phyloP scores from a whole-genome alignment of 2,329 filamentous ascomycete genomes.

The Anthostomella pinea region DNA sequence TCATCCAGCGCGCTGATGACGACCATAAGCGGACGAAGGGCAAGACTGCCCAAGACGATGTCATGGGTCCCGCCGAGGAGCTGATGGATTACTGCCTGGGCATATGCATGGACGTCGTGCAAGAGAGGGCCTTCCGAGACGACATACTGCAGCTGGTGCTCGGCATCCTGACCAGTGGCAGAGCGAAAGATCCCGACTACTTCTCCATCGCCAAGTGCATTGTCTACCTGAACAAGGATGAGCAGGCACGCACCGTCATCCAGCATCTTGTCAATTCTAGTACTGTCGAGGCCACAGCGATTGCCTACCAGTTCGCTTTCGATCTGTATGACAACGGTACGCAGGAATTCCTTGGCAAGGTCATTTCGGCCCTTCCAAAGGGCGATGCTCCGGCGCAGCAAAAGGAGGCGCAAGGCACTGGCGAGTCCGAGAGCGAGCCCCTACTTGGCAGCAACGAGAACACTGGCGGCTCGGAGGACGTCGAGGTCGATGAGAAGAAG shows the following conservation, averaged over 20 bases:
- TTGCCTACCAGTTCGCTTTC: slow-evolving; percentile 96
- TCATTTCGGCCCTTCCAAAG: slow-evolving; percentile 74
- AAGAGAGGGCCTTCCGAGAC: slow-evolving; percentile 80
- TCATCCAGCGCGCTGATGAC: slow-evolving; percentile 85
- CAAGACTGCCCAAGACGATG: slow-evolving; percentile 51
- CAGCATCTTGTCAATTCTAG: slow-evolving; percentile 76
- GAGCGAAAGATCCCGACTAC: slow-evolving; percentile 83
- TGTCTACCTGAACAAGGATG: slow-evolving; percentile 89
- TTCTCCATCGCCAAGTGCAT: slow-evolving; percentile 98
- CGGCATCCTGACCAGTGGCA: slow-evolving; percentile 83
- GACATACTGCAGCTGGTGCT: slow-evolving; percentile 88
- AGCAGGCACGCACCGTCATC: slow-evolving; percentile 85
- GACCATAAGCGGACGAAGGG: slow-evolving; percentile 73
- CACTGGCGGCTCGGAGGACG: slow-evolving; percentile 51
- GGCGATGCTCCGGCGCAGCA: slow-evolving; percentile 40
- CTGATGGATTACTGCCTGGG: slow-evolving; percentile 94
- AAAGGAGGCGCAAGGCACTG: slow-evolving; percentile 49
- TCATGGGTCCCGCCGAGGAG: slow-evolving; percentile 71
- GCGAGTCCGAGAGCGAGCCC: slow-evolving; percentile 44
- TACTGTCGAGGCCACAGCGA: slow-evolving; percentile 73
- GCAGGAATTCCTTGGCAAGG: slow-evolving; percentile 90
- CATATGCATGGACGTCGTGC: slow-evolving; percentile 97
- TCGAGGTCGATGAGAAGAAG: slow-evolving; percentile 47
- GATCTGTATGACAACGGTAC: slow-evolving; percentile 98
- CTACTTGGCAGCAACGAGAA: slow-evolving; percentile 47